These are phyloP conservation scores for Mucor mucedo DNA, from an alignment of 371 early-diverging fungal genomes.

Conservation along the genomic window DNA sequence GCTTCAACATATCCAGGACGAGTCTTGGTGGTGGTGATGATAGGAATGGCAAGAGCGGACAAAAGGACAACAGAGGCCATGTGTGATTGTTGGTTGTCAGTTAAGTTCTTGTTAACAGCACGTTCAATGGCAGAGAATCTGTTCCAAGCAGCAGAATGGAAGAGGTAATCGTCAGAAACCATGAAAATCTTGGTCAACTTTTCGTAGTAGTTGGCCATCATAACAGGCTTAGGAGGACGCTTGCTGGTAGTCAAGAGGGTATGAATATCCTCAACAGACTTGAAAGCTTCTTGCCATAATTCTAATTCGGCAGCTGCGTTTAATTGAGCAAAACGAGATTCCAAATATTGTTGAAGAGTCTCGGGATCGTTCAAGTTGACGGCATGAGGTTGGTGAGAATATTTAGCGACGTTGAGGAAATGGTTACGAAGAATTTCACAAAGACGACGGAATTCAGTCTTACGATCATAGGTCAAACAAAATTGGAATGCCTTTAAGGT, in stretches of 20 bases:
- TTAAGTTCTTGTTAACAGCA: conserved; percentile 70
- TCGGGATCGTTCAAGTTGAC: conserved; percentile 96
- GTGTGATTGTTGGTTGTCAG: conserved; percentile 74
- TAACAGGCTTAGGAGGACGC: conserved; percentile 88
- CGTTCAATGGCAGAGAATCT: conserved; percentile 87
- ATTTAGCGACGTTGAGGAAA: conserved; percentile 87
- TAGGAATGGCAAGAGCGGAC: conserved; percentile 91
- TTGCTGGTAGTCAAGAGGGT: conserved; percentile 89
- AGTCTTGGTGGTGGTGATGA: conserved; percentile 82
- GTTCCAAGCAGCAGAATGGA: conserved; percentile 97
- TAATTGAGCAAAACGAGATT: conserved; percentile 94
- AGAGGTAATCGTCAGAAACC: conserved; percentile 95
- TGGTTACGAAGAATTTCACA: conserved; percentile 97
- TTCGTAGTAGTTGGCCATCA: conserved; percentile 98
- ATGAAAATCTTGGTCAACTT: conserved; percentile 94
- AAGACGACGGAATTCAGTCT: conserved; percentile 97
- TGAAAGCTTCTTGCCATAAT: conserved; percentile 98
- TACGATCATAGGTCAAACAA: conserved; percentile 92
- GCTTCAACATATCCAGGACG: conserved; percentile 68
- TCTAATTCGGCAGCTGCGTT: conserved; percentile 95
- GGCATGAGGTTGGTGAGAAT: conserved; percentile 90
- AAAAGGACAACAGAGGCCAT: conserved; percentile 92
- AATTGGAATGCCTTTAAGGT: conserved; percentile 95
- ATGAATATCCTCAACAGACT: conserved; percentile 97
- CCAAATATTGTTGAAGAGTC: conserved; percentile 94